Base-by-base conservation (phyloP, 495 filamentous ascomycete species). In the Hypoxylon perforatum region DNA sequence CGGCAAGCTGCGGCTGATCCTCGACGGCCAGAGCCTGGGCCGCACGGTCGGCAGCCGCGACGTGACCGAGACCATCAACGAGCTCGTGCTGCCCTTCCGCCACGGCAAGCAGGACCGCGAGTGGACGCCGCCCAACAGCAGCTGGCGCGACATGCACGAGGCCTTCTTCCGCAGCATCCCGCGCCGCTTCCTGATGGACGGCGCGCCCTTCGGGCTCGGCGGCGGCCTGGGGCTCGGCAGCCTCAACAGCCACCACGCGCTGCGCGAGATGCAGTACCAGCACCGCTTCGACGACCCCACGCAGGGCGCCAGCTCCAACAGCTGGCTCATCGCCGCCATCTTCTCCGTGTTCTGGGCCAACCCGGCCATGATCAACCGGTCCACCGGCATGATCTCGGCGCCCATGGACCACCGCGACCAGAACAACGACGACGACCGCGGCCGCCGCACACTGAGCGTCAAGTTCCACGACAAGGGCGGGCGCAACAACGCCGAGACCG, bases 381-480 rank as follows among this genome's bases (percentile, higher is more conserved):
- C 62, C 25, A 51, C 47, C 7, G 54, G 63, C 38, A 42, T 44
- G 22, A 12, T 42, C 23, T 5, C 33, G 22, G 17, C 3, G 28
- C 12, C n/a, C 33, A 3, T 38, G 18, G 22, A n/a, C n/a, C n/a
- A n/a, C 33, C 42, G 45, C 11, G 28, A 57, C 18, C 11, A 35
- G 39, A n/a, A 39, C 41, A 4, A 60, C 45, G 41, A 28, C 25
- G 25, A 28, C 25, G 49, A 61, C 19, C 41, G 46, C 33, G 38
- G 17, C 45, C 58, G 57, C 8, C 57, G 59, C n/a, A 60, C 58
- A 8, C 67, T 76, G 21, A 21, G 21, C 4, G 51, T 78, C 55
- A 72, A 71, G 45, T 69, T 79, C 63, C 64, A 77, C 75, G 68
- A 72, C 69, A 77, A 77, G 59, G 77, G 77, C 54, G 77, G 77